These are phyloP conservation scores for Tolypocladium amazonense DNA, from an alignment of 2,329 filamentous ascomycete species.

Conservation along the genomic window DNA sequence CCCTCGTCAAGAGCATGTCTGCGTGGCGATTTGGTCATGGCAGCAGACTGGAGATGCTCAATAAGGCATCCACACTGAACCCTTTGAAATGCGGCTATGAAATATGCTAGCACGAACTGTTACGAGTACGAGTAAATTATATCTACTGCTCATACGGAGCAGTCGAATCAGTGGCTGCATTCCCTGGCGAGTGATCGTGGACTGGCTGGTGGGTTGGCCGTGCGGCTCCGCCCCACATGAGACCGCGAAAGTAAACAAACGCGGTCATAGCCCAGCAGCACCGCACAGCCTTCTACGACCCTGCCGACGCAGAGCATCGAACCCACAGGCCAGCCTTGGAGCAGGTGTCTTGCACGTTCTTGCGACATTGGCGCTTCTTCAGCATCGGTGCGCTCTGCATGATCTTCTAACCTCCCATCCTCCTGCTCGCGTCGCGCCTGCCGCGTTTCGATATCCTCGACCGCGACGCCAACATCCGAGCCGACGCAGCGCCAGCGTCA, in stretches of 20 bases:
- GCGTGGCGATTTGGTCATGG: background rate
- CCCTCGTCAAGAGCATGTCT: background rate
- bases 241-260: conserved; percentile 20
- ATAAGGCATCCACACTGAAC: background rate
- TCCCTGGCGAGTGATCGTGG: background rate
- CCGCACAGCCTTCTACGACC: background rate
- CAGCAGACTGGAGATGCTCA: background rate
- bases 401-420: background rate
- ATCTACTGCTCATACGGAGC: too few species aligned
- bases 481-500: conserved; percentile 9
- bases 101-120: background rate
- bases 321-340: background rate
- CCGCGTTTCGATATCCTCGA: background rate
- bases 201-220: background rate
- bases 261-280: conserved; percentile 6
- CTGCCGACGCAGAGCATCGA: background rate
- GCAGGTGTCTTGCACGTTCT: background rate
- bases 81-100: background rate
- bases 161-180: background rate
- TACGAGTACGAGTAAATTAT: too few species aligned
- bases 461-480: conserved; percentile 5
- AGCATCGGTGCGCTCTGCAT: conserved; percentile 1
- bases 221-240: conserved; percentile 3
- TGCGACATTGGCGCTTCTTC: background rate
- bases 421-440: conserved; percentile 7